A percentile compares a stretch with the other conserved stretches of the same genome.
Conservation (phyloP, 495 filamentous ascomycete species). For the Penicillium paradoxum region DNA sequence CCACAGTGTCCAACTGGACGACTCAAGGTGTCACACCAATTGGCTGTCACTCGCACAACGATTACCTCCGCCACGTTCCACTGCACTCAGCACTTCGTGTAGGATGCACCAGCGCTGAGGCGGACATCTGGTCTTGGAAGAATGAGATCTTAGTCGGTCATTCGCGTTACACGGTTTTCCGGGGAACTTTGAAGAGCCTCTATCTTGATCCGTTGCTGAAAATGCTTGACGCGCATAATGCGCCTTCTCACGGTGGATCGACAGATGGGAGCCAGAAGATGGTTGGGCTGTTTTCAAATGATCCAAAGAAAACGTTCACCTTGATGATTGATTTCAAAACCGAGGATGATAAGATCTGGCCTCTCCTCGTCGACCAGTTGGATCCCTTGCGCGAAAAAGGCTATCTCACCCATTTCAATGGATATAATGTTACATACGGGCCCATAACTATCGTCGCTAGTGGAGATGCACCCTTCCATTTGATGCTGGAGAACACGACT, state of each 20-base stretch:
- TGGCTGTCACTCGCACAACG: constrained; percentile 59
- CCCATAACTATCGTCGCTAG: constrained; percentile 68
- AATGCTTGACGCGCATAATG: constrained; percentile 13
- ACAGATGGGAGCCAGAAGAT: neutral
- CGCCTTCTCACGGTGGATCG: constrained; percentile 2
- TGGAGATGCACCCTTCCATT: constrained; percentile 54
- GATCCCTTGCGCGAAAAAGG: constrained; percentile 50
- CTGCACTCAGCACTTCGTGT: constrained; percentile 47
- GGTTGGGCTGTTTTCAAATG: constrained; percentile 56
- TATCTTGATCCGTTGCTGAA: constrained; percentile 61
- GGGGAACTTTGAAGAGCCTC: constrained; percentile 44
- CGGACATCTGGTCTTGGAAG: constrained; percentile 63
- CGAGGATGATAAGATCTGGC: constrained; percentile 43
- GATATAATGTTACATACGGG: constrained; percentile 36
- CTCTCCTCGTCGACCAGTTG: constrained; percentile 42
- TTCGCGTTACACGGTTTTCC: neutral
- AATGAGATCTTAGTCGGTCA: constrained; percentile 51
- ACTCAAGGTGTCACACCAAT: constrained; percentile 13
- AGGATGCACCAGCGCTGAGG: constrained; percentile 63
- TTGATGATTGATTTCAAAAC: constrained; percentile 35
- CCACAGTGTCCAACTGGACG: constrained; percentile 10
- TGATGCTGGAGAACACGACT: constrained; percentile 33
- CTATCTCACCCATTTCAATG: constrained; percentile 55
- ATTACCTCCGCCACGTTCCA: constrained; percentile 58
- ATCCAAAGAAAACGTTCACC: constrained; percentile 21